Evolutionary conservation across 495 filamentous ascomycete genomes (phyloP), one percentile per base, ranked within the genome.

Genomic region (Antarctomyces pellizariae): DNA sequence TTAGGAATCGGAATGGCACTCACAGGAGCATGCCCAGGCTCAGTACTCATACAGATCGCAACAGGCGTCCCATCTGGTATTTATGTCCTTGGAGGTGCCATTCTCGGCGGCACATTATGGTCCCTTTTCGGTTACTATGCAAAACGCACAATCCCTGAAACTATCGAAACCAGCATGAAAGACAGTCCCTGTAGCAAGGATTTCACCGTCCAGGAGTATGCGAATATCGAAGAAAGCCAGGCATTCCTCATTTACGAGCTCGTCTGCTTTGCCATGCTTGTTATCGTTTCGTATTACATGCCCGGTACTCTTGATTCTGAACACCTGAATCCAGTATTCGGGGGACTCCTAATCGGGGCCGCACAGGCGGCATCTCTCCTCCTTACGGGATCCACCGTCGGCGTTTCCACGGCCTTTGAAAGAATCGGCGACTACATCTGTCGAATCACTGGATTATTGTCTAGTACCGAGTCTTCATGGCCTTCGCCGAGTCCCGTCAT

Each of bases 1-100:
- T 40, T 67, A 18, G 63, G 64, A 21, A 26, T 50, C 1, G 63
- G 63, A 31, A 57, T 67, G 59, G 44, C 56, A 15, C 40, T 65
- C 12, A 52, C 62, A 1, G 63, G 61, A 14, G 51, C 62, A 0
- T 70, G 64, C 32, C 60, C 62, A 0, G 62, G 63, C 2, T 65
- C 61, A 7, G 49, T 64, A 1, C 46, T 65, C 26, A 52, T 56
- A 0, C 62, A 70, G 42, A 23, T 64, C 12, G 60, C 50, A 13
- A 42, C 44, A n/a, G 54, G 59, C 19, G 41, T 62, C 9, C 39
- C 19, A 1, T 54, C 57, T 2, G 57, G 53, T 3, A 38, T 47
- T 21, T 53, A 44, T 24, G 46, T 53, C 2, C 36, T 61, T 2
- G 25, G 35, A 6, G 60, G 60, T 12, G 47, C 44, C 22, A 33